A percentile compares a stretch with the other conserved stretches of the same genome.
These are phyloP conservation scores for Corynascus novoguineensis DNA, from an alignment of 495 filamentous ascomycete genomes.

Conservation along the genomic window DNA sequence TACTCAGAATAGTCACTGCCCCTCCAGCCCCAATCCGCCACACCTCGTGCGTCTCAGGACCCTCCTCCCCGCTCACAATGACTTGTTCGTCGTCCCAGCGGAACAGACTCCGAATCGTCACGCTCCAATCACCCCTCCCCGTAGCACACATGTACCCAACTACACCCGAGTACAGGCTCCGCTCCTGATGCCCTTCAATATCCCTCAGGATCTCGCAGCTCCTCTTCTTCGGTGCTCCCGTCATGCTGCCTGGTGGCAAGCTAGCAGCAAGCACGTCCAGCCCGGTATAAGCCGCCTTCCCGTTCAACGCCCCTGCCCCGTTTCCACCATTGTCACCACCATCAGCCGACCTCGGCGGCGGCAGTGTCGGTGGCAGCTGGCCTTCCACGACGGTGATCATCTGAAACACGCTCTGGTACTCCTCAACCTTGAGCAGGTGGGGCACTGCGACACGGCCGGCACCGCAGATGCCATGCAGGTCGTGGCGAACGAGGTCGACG, in stretches of 20 bases:
- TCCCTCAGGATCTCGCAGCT: conserved; percentile 71
- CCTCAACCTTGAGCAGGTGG: conserved; percentile 77
- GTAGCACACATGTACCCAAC: conserved; percentile 84
- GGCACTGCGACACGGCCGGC: conserved; percentile 59
- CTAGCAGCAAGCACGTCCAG: conserved; percentile 71
- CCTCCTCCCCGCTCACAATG: conserved; percentile 16
- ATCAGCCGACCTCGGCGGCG: neutral
- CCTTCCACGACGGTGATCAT: conserved; percentile 86
- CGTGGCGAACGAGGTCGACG: conserved; percentile 87
- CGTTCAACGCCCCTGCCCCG: neutral
- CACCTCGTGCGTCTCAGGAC: conserved; percentile 37
- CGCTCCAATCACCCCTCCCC: conserved; percentile 80
- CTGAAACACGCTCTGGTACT: conserved; percentile 82
- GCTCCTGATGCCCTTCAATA: conserved; percentile 58
- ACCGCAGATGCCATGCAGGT: conserved; percentile 75
- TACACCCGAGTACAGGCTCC: conserved; percentile 85
- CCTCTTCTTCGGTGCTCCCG: conserved; percentile 86
- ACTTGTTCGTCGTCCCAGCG: conserved; percentile 54
- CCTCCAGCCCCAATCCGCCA: conserved; percentile 89
- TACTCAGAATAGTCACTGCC: conserved; percentile 77
- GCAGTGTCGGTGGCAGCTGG: conserved; percentile 38
- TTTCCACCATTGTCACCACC: neutral
- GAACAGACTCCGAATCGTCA: conserved; percentile 76
- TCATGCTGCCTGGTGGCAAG: conserved; percentile 90
- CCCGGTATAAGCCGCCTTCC: conserved; percentile 56